These are phyloP conservation scores for Acanthamoeba lenticulata DNA, from an alignment of 208 protist species.

Conservation along the genomic window DNA sequence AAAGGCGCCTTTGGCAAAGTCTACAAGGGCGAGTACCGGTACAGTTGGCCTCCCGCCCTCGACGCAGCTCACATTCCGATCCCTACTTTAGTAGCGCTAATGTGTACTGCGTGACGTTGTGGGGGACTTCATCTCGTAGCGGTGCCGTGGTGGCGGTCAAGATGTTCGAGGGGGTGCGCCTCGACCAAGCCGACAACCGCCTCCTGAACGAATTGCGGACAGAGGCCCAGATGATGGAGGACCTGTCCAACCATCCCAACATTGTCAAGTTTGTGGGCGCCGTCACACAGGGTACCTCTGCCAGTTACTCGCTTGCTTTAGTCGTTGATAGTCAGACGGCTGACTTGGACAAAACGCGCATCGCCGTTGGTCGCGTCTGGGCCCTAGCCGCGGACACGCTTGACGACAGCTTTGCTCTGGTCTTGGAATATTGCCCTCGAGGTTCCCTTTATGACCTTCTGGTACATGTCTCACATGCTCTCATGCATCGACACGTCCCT, in stretches of 20 bases:
- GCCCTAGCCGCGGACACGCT: background rate
- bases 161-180: background rate
- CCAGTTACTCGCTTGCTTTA: background rate
- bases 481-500: too few species aligned
- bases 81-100: background rate
- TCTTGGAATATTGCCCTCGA: constrained; percentile 14
- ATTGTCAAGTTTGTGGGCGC: constrained; percentile 63
- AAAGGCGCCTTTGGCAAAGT: constrained; percentile 57
- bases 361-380: background rate
- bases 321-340: too few species aligned
- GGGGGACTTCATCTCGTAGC: background rate
- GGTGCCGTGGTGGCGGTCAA: constrained; percentile 53
- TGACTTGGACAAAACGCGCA: too few species aligned
- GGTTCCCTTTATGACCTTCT: constrained; percentile 52
- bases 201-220: background rate
- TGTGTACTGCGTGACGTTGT: background rate
- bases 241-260: constrained; percentile 53
- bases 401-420: constrained; percentile 30
- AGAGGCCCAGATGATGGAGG: constrained; percentile 59
- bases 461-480: background rate
- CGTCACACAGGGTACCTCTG: constrained; percentile 31
- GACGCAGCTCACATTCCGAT: background rate
- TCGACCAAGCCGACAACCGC: constrained; percentile 9
- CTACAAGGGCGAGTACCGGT: constrained; percentile 43
- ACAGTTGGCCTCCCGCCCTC: background rate